Percentiles rank a stretch among this genome's conserved stretches.
Evolutionary conservation across 75 land plant species (phyloP).

Genomic region (Ceratopteris richardii): DNA sequence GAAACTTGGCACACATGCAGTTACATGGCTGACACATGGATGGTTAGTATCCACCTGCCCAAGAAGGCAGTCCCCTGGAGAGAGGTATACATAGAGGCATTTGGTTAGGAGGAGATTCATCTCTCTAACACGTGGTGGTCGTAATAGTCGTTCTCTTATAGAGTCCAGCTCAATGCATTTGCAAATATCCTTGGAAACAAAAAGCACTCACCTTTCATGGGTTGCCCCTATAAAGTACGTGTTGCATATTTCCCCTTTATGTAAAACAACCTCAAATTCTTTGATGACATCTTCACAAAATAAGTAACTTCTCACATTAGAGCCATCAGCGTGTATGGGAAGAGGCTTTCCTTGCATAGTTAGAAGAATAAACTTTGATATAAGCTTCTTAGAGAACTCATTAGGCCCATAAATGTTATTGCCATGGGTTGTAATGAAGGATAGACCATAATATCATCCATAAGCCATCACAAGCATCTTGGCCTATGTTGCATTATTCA

Average conservation of each 20-base stretch:
- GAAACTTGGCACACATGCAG: no score
- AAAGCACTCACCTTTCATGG: conserved; percentile 62
- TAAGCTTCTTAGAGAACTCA: conserved; percentile 77
- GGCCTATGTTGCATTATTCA: no score
- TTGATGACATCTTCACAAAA: conserved; percentile 71
- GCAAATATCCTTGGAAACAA: conserved; percentile 62
- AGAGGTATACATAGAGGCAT: no score
- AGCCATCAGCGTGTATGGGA: conserved; percentile 71
- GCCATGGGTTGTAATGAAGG: conserved; percentile 37
- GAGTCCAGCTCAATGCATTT: conserved; percentile 39
- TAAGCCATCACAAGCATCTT: not conserved
- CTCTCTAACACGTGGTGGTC: no score
- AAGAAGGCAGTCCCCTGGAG: no score
- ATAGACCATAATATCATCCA: conserved; percentile 44
- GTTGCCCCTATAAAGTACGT: conserved; percentile 67
- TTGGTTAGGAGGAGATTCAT: no score
- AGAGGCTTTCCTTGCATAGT: conserved; percentile 51
- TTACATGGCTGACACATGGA: no score
- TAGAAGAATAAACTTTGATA: conserved; percentile 61
- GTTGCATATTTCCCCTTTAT: conserved; percentile 55
- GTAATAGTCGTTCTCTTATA: no score
- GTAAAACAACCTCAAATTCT: conserved; percentile 60
- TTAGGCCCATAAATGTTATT: conserved; percentile 51
- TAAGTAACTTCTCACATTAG: conserved; percentile 60
- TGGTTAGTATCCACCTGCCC: no score